phyloP scores from a whole-genome alignment of 2,329 filamentous ascomycete genomes.

The Neopestalotiopsis clavispora region DNA sequence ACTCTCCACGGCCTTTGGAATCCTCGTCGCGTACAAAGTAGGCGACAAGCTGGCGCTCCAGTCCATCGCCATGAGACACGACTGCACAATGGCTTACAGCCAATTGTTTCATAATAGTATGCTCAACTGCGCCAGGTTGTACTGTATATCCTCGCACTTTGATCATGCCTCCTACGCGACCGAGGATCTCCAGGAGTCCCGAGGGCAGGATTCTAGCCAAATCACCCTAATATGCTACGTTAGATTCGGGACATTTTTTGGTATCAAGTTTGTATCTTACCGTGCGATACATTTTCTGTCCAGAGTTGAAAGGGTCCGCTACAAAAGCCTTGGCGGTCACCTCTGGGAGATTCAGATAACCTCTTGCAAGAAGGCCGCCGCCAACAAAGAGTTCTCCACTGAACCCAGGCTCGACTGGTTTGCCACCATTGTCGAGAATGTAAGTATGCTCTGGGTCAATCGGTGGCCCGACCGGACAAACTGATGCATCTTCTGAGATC shows the following conservation, averaged over 20 bases:
- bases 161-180: slow-evolving; percentile 79
- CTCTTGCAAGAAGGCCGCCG: slow-evolving; percentile 74
- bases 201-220: slow-evolving; percentile 69
- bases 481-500: slow-evolving; percentile 63
- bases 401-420: slow-evolving; percentile 64
- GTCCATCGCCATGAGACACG: slow-evolving; percentile 74
- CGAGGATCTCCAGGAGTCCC: slow-evolving; percentile 75
- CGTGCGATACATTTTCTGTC: slow-evolving; percentile 75
- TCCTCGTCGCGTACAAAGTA: slow-evolving; percentile 74
- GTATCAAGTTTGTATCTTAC: neutral
- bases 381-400: slow-evolving; percentile 78
- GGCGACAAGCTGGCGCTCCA: slow-evolving; percentile 76
- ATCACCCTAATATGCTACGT: slow-evolving; percentile 54
- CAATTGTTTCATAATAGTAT: slow-evolving; percentile 70
- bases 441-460: slow-evolving; percentile 72
- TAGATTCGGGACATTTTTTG: neutral
- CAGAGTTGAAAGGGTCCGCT: slow-evolving; percentile 67
- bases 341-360: slow-evolving; percentile 81
- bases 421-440: slow-evolving; percentile 71
- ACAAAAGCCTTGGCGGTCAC: slow-evolving; percentile 76
- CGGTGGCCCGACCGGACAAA: slow-evolving; percentile 76
- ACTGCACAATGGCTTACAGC: slow-evolving; percentile 76
- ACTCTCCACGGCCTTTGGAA: slow-evolving; percentile 59
- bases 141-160: slow-evolving; percentile 81
- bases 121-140: slow-evolving; percentile 78